Conservation (phyloP, 208 protist genomes). For the Leishmania arabica region DNA sequence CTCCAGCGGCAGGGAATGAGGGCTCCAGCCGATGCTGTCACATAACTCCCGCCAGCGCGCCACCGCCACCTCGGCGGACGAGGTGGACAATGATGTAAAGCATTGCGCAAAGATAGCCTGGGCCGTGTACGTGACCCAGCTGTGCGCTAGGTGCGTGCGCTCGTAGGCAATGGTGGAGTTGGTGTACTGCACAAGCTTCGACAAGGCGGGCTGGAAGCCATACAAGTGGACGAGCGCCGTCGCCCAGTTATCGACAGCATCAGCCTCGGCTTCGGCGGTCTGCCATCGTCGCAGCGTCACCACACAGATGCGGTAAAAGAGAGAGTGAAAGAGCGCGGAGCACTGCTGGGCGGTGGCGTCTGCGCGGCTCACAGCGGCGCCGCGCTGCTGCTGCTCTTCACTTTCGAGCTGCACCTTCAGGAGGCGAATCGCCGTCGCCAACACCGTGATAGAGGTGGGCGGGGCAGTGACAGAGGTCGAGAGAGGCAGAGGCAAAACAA, state of each 20-base stretch:
- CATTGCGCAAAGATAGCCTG: constrained; percentile 53
- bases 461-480: neutral
- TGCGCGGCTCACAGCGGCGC: neutral
- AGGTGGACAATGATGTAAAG: constrained; percentile 21
- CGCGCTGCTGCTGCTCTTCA: constrained; percentile 13
- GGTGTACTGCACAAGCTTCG: constrained; percentile 21
- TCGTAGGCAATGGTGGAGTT: constrained; percentile 28
- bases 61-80: constrained; percentile 16
- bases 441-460: constrained; percentile 16
- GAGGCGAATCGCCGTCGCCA: constrained; percentile 26
- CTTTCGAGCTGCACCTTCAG: constrained; percentile 25
- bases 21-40: constrained; percentile 66
- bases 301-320: constrained; percentile 33
- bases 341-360: constrained; percentile 1
- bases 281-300: constrained; percentile 29
- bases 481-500: neutral
- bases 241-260: constrained; percentile 48
- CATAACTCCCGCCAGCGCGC: constrained; percentile 50
- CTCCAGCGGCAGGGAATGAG: constrained; percentile 47
- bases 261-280: constrained; percentile 12
- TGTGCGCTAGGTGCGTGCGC: constrained; percentile 25
- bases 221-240: constrained; percentile 38
- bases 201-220: constrained; percentile 40
- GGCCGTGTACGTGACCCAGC: constrained; percentile 42
- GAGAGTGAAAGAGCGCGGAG: constrained; percentile 15